Evolutionary conservation across 2,329 filamentous ascomycete genomes (phyloP), one percentile per base, ranked within the genome.

Genomic region (Penicillium concentricum): DNA sequence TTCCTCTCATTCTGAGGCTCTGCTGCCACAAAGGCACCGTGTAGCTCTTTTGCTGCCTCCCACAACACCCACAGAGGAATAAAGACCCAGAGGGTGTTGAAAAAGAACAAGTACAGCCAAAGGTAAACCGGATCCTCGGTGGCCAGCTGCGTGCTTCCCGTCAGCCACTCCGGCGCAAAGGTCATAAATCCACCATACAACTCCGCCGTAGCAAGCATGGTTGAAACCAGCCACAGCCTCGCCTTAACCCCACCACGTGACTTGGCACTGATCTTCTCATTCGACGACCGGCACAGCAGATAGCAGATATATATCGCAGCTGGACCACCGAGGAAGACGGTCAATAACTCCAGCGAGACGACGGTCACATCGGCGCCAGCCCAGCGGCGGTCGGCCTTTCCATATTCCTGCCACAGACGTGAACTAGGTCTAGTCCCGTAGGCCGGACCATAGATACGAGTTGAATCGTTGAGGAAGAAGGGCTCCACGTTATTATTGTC

Each of bases 121-220:
- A 84, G 68, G 66, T 85, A 87, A 71, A 87, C 84, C 61, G 80
- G 83, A 60, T 86, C 84, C 30, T 77, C 78, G 0, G 81, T 84
- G 59, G 84, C 81, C 54, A 88, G 72, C 64, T 83, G 83, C 16
- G 80, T 74, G 45, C 76, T 82, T 0, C 82, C 84, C 3, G 78
- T 83, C 62, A 88, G 69, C 85, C 84, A 87, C 68, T 88, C 85
- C 34, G 85, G 85, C 39, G 80, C 81, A 70, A 87, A 87, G 0
- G 85, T 87, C 84, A 87, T 87, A 68, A 82, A 87, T 1, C 74
- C 77, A 6, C 85, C 85, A 72, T 87, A 87, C 42, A 88, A 72
- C 71, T 88, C 85, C 12, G 77, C 84, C n/a, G 84, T 86, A 12
- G 84, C 85, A 41, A 87, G 71, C 15, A 83, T 76, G 22, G 78